Evolutionary conservation across 768 basidiomycete genomes (phyloP), one percentile per base, ranked within the genome.

Genomic region (Dentipellis fragilis): DNA sequence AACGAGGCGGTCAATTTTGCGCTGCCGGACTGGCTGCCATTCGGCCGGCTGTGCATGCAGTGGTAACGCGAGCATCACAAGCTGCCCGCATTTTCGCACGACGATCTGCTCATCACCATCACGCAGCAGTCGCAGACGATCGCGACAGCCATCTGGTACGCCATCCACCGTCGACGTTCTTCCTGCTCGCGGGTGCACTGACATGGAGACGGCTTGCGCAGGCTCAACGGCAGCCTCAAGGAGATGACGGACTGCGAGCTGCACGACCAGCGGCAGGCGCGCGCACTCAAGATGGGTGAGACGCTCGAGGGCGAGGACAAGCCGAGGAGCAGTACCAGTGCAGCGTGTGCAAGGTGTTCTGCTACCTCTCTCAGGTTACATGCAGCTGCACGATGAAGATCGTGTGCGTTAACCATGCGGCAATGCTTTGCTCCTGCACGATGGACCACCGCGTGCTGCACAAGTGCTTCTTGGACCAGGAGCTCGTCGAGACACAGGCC

Each of bases 1-100:
- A 97, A 97, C 68, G 96, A 98, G 73, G 96, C 95, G 3, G 95
- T 98, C 65, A 98, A 99, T 69, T 98, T 98, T 65, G 95, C 96
- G 10, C 75, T 96, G 23, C 91, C 93, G 22, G 93, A 97, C 67
- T 99, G 96, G 96, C 73, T 98, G 48, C 75, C 86, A 7, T 83
- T 80, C 59, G 96, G 90, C 37, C 80, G 88, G 40, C 89, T 89
- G 55, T 96, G 93, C 65, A 91, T 94, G 11, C 78, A 85, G 65
- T 81, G 90, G 45, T 98, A 99, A 68, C 84, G 90, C 63, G 84
- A 90, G 59, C 87, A 96, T 69, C 73, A 83, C 68, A 98, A 98
- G 68, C 76, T 89, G 40, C 96, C 96, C 4, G 96, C 98, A 4
- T 99, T 99, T 71, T 97, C 93, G 35, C 96, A 99, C 68, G 93